Evolutionary conservation across 2,329 filamentous ascomycete species (phyloP).

Genomic region (Pezizomycotina sp.): DNA sequence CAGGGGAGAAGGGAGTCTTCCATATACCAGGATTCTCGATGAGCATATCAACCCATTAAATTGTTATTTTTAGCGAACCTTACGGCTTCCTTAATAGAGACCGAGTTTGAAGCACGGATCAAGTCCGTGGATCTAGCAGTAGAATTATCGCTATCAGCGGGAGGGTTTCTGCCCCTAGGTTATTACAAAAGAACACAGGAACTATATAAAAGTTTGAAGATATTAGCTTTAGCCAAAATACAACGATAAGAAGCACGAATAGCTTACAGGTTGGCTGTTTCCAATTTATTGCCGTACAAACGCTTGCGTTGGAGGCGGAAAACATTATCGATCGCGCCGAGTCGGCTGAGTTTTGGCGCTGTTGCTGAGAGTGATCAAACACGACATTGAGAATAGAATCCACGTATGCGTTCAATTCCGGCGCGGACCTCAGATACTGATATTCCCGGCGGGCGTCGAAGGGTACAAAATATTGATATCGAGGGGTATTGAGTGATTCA

Average conservation of each 20-base stretch:
- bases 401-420: conserved; percentile 72
- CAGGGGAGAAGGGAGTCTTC: too few relatives aligned
- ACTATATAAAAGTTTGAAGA: conserved; percentile 38
- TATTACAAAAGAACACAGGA: conserved; percentile 87
- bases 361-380: conserved; percentile 69
- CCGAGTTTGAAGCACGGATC: too few relatives aligned
- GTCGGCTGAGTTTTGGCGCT: conserved; percentile 50
- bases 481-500: conserved; percentile 59
- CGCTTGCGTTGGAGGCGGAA: conserved; percentile 74
- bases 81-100: conserved; percentile 87
- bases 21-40: conserved; percentile 62
- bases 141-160: conserved; percentile 28
- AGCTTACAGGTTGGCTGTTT: conserved; percentile 84
- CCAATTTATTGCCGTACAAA: conserved; percentile 94
- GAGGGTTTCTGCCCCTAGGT: conserved; percentile 55
- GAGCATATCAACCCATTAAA: conserved; percentile 90
- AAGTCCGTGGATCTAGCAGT: too few relatives aligned
- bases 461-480: conserved; percentile 90
- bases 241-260: not conserved
- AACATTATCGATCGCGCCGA: conserved; percentile 79
- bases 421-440: conserved; percentile 53
- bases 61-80: conserved; percentile 90
- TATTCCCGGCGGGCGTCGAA: conserved; percentile 51
- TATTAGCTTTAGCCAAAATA: conserved; percentile 8
- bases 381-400: conserved; percentile 71